These are phyloP conservation scores for Laguncularia racemosa DNA, from an alignment of 345 rosid genomes.

Conservation along the genomic window DNA sequence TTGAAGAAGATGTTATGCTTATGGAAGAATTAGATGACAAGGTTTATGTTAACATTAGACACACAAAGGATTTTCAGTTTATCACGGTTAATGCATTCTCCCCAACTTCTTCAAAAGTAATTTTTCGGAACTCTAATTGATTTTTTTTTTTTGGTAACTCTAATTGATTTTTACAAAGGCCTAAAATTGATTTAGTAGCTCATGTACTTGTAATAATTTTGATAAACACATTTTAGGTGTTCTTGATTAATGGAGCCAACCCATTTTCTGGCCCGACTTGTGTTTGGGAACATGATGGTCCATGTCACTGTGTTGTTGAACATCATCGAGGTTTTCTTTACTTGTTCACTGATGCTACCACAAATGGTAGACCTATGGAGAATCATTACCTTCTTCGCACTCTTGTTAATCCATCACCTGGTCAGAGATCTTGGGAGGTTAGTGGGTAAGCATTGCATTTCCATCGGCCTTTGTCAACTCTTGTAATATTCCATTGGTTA, in stretches of 20 bases:
- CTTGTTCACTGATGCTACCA: slow-evolving; percentile 77
- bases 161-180: slow-evolving; percentile 4
- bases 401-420: slow-evolving; percentile 35
- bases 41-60: slow-evolving; percentile 55
- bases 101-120: slow-evolving; percentile 70
- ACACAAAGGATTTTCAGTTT: slow-evolving; percentile 79
- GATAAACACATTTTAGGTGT: slow-evolving; percentile 69
- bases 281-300: slow-evolving; percentile 83
- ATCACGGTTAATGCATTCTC: slow-evolving; percentile 70
- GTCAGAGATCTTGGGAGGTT: slow-evolving; percentile 80
- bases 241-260: slow-evolving; percentile 88
- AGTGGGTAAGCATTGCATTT: slow-evolving; percentile 17
- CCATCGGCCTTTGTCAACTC: background rate
- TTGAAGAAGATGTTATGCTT: slow-evolving; percentile 80
- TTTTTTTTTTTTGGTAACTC: background rate
- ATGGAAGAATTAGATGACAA: slow-evolving; percentile 66
- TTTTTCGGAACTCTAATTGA: slow-evolving; percentile 2
- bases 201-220: slow-evolving; percentile 6
- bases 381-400: slow-evolving; percentile 76
- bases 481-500: background rate
- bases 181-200: background rate
- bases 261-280: slow-evolving; percentile 69
- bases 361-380: slow-evolving; percentile 46
- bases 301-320: slow-evolving; percentile 77
- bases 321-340: slow-evolving; percentile 86